Base-by-base conservation (phyloP, 352 stramenopile species). In the Blastocystis sp. region DNA sequence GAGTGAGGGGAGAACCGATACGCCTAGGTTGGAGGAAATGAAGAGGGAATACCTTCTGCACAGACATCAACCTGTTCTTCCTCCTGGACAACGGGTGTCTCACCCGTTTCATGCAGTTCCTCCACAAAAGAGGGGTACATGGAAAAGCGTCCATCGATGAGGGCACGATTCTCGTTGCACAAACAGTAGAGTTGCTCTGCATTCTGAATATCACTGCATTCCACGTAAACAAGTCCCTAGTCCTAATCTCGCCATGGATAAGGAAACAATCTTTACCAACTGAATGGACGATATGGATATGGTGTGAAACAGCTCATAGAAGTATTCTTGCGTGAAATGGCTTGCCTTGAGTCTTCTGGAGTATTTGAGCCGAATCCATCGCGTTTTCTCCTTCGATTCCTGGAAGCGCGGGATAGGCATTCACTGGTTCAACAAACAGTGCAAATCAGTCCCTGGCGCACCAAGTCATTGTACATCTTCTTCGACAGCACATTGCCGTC, bases 401-500 rank as follows among this genome's bases (percentile, higher is more conserved):
- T 60, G 14, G 42, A 77, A 77, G n/a, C 48, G 48, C 6, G 48
- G 48, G 14, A 14, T 57, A 17, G 48, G 14, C 48, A 57, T 57
- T 14, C 6, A 14, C 14, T 57, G 6, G 14, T 57, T 14, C 48
- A 57, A 57, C 48, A 57, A 57, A 57, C 48, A 57, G 48, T 57
- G 6, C 48, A 57, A 59, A 99, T 91, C 59, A 99, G 91, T 9
- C 96, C 96, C 91, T 99, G 96, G 79, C 97, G 92, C 54, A 95
- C 95, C 40, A 99, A 91, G 91, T 99, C 96, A 91, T 98, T 95
- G 91, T 98, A 99, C 11, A 95, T 98, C 89, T 97, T 95, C 66
- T 94, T 92, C 89, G 96, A 98, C 34, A 99, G 91, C 4, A 99
- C 96, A 90, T 99, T 99, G 64, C 97, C 97, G 90, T 98, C 94